Percentiles rank a stretch among this genome's conserved stretches.
Conservation (phyloP, 257 asterid genomes). For the Apocynum venetum region DNA sequence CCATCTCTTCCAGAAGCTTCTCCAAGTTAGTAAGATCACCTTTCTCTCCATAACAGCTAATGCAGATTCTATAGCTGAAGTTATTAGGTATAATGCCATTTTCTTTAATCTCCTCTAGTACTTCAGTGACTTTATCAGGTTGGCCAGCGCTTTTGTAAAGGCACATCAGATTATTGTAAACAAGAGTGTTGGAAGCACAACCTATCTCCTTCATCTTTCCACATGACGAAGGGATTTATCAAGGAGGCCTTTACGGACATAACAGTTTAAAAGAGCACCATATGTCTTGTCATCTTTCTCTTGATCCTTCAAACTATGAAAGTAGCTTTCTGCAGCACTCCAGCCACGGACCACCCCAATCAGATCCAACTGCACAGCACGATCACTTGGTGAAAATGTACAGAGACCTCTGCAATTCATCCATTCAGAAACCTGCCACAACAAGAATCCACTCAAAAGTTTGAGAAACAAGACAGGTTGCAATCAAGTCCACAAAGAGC, state of each 20-base stretch:
- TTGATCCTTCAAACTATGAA: conserved; percentile 24
- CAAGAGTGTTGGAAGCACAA: conserved; percentile 37
- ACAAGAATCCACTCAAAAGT: conserved; percentile 18
- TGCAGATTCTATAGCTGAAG: conserved; percentile 58
- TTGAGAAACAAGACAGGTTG: conserved; percentile 12
- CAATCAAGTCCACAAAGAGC: not conserved
- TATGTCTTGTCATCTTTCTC: conserved; percentile 48
- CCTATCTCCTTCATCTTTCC: conserved; percentile 48
- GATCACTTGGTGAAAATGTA: conserved; percentile 37
- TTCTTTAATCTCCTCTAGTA: conserved; percentile 48
- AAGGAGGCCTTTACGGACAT: conserved; percentile 39
- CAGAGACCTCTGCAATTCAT: conserved; percentile 24
- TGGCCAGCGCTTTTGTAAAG: conserved; percentile 45
- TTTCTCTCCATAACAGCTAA: conserved; percentile 42
- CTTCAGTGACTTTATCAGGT: conserved; percentile 41
- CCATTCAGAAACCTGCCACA: conserved; percentile 56
- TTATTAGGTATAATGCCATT: conserved; percentile 44
- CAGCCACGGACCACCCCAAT: conserved; percentile 49
- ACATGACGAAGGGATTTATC: conserved; percentile 44
- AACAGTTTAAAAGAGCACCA: conserved; percentile 58
- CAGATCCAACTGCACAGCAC: conserved; percentile 66
- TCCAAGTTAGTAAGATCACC: conserved; percentile 45
- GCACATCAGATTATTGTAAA: conserved; percentile 61
- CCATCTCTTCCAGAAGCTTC: conserved; percentile 54
- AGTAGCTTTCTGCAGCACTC: conserved; percentile 50